These are phyloP conservation scores for Lactuca sativa DNA, from an alignment of 129 eudicot species.

Conservation along the genomic window DNA sequence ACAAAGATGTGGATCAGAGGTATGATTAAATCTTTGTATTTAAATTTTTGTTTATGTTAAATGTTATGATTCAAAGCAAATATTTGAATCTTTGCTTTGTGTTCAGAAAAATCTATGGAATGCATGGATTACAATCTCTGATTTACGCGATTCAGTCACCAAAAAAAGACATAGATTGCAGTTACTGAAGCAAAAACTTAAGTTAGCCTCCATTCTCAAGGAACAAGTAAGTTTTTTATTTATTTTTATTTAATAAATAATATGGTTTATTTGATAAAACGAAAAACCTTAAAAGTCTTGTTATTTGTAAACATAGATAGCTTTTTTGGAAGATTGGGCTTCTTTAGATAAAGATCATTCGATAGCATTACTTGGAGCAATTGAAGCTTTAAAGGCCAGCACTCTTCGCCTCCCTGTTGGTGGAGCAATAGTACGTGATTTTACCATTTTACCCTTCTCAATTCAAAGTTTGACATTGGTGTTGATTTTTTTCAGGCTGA, in stretches of 20 bases:
- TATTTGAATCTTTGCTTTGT: conserved; percentile 20
- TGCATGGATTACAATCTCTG: conserved; percentile 93
- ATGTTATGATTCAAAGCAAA: too few relatives aligned
- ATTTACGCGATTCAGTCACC: conserved; percentile 88
- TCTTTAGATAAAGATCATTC: conserved; percentile 77
- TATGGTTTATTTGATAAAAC: neutral
- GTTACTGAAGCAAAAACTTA: conserved; percentile 79
- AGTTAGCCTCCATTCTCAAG: conserved; percentile 84
- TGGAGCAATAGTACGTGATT: conserved; percentile 71
- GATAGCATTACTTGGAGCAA: conserved; percentile 79
- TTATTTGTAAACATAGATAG: conserved; percentile 48
- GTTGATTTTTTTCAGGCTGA: conserved; percentile 53
- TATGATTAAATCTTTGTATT: conserved; percentile 19
- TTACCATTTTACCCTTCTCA: conserved; percentile 9
- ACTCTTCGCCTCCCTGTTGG: conserved; percentile 97
- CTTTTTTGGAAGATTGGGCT: conserved; percentile 83
- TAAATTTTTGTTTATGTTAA: too few relatives aligned
- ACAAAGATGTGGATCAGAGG: conserved; percentile 85
- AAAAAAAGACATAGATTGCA: conserved; percentile 85
- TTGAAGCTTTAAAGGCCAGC: conserved; percentile 95
- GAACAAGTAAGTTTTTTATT: conserved; percentile 61
- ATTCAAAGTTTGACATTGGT: conserved; percentile 14
- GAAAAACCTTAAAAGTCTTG: neutral
- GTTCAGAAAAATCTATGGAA: conserved; percentile 84
- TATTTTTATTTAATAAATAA: neutral